Percentiles rank a stretch among this genome's conserved stretches.
Evolutionary conservation across 1,139 yeast genomes (phyloP).

Genomic region (Schizosaccharomyces versatilis): DNA sequence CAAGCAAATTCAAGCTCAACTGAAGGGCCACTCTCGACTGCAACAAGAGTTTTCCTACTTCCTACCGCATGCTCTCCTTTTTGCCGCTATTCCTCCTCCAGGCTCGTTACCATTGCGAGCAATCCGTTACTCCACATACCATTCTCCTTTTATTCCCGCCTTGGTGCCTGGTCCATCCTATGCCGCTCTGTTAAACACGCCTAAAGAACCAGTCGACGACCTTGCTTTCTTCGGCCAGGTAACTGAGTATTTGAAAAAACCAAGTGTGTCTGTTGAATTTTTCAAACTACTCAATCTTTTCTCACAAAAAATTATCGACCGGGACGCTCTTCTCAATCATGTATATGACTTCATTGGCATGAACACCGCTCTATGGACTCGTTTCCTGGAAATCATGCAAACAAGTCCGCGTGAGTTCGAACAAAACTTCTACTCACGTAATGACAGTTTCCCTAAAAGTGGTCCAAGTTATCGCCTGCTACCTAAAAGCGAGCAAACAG

Average conservation of each 20-base stretch:
- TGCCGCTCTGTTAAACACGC: neutral
- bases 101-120: neutral
- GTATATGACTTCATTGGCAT: constrained; percentile 70
- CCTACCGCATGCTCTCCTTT: neutral
- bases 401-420: constrained; percentile 29
- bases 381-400: constrained; percentile 83
- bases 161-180: neutral
- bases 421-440: constrained; percentile 35
- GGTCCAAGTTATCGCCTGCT: constrained; percentile 87
- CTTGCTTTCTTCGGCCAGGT: constrained; percentile 77
- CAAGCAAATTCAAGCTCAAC: neutral
- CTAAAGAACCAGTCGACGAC: constrained; percentile 31
- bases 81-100: neutral
- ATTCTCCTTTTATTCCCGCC: neutral
- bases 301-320: constrained; percentile 76
- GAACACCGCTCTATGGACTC: constrained; percentile 62
- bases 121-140: neutral
- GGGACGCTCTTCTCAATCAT: constrained; percentile 56
- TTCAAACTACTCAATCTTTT: constrained; percentile 65
- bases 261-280: constrained; percentile 77
- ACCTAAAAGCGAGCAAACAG: constrained; percentile 82
- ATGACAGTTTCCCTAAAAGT: constrained; percentile 65
- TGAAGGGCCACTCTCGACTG: neutral
- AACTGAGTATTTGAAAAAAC: constrained; percentile 70
- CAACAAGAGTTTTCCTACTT: neutral